A percentile compares a stretch with the other conserved stretches of the same genome.
Conservation (phyloP, 768 basidiomycete genomes). For the Hygrophoropsis aurantiaca region DNA sequence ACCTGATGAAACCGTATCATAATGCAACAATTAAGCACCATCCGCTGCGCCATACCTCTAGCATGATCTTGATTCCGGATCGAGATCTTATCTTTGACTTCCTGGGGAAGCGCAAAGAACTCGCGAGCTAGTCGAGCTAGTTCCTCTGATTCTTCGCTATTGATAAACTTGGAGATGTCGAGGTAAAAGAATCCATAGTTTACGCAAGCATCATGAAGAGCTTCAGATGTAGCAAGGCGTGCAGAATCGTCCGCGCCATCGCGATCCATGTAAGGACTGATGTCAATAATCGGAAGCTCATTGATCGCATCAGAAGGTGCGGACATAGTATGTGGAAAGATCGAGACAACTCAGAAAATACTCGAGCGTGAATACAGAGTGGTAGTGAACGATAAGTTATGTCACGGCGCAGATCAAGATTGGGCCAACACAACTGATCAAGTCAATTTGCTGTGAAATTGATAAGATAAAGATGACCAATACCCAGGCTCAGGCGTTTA, state of each 20-base stretch:
- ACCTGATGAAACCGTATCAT: constrained; percentile 43
- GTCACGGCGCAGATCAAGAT: too few relatives aligned
- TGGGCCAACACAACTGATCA: not conserved
- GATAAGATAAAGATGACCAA: not conserved
- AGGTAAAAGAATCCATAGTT: constrained; percentile 91
- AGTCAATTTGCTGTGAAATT: too few relatives aligned
- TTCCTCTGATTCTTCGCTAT: constrained; percentile 60
- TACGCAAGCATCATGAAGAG: constrained; percentile 72
- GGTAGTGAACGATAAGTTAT: too few relatives aligned
- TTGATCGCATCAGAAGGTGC: too few relatives aligned
- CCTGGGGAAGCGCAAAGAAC: constrained; percentile 73
- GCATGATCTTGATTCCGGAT: constrained; percentile 70
- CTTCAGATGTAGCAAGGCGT: constrained; percentile 47
- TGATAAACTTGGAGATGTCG: constrained; percentile 60
- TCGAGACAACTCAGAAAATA: too few relatives aligned
- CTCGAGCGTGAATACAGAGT: too few relatives aligned
- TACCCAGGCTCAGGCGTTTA: not conserved
- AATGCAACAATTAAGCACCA: not conserved
- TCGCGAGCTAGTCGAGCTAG: constrained; percentile 61
- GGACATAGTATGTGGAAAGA: too few relatives aligned
- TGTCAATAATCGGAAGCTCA: constrained; percentile 68
- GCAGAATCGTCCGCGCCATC: constrained; percentile 28
- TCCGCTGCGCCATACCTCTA: constrained; percentile 51
- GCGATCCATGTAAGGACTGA: constrained; percentile 58
- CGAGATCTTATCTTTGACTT: constrained; percentile 77